phyloP scores from a whole-genome alignment of 768 basidiomycete genomes.

The Ramaria sp. region DNA sequence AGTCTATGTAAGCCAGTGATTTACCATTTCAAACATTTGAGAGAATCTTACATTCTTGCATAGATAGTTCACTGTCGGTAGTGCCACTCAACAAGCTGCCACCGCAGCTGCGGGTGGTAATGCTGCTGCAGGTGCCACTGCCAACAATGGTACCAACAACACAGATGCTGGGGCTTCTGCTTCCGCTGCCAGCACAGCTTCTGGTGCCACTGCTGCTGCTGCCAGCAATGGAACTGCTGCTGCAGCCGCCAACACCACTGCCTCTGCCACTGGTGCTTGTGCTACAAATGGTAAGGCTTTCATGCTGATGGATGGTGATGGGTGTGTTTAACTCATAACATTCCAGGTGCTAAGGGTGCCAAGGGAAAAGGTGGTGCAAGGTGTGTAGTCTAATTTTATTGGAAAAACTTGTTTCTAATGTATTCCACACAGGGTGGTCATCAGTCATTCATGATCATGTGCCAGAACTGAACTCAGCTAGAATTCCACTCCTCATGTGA shows the following conservation, averaged over 20 bases:
- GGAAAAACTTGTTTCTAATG: background rate
- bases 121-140: slow-evolving; percentile 7
- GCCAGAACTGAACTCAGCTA: slow-evolving; percentile 1
- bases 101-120: slow-evolving; percentile 9
- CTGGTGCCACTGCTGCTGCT: background rate
- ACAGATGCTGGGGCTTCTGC: slow-evolving; percentile 4
- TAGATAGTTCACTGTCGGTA: slow-evolving; percentile 24
- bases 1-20: slow-evolving; percentile 37
- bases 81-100: slow-evolving; percentile 12
- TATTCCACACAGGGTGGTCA: background rate
- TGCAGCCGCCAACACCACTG: background rate
- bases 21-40: slow-evolving; percentile 3
- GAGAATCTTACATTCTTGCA: slow-evolving; percentile 2
- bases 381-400: background rate
- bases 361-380: background rate
- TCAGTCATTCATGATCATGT: slow-evolving; percentile 2
- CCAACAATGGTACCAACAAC: background rate
- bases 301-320: background rate
- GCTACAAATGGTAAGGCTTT: background rate
- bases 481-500: too few species aligned
- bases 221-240: background rate
- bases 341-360: background rate
- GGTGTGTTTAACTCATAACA: background rate
- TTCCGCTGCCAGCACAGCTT: background rate
- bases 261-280: background rate